These are phyloP conservation scores for Hymenoscyphus repandus DNA, from an alignment of 2,329 filamentous ascomycete species.

Conservation along the genomic window DNA sequence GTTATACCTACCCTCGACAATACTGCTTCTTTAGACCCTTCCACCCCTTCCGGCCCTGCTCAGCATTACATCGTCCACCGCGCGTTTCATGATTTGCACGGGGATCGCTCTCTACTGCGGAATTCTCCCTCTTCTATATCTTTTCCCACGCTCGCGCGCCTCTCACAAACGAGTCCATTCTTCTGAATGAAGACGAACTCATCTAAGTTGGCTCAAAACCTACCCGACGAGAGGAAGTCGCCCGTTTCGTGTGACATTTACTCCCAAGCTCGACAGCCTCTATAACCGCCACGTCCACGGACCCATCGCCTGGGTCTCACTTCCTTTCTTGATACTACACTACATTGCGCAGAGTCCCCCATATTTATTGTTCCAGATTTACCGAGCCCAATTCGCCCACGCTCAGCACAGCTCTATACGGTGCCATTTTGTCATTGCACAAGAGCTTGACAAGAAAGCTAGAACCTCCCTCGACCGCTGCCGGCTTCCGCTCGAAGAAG, in stretches of 20 bases:
- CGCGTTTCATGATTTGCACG: constrained; percentile 14
- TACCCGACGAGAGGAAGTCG: not conserved
- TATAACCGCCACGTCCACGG: constrained; percentile 2
- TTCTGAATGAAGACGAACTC: not conserved
- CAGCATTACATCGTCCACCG: constrained; percentile 11
- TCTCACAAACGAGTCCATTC: constrained; percentile 2
- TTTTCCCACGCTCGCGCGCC: constrained; percentile 11
- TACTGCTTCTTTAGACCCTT: constrained; percentile 7
- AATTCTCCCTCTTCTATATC: constrained; percentile 15
- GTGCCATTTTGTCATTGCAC: constrained; percentile 2
- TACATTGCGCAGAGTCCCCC: not conserved
- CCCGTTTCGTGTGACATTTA: constrained; percentile 10
- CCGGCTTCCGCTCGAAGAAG: constrained; percentile 14
- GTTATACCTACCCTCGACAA: constrained; percentile 8
- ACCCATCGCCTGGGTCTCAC: constrained; percentile 3
- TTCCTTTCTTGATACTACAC: not conserved
- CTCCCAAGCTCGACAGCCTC: not conserved
- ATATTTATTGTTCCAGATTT: constrained; percentile 8
- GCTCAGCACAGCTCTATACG: not conserved
- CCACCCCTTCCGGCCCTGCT: constrained; percentile 8
- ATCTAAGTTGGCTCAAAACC: not conserved
- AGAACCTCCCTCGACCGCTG: constrained; percentile 14
- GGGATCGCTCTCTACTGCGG: constrained; percentile 13
- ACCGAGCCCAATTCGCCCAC: constrained; percentile 3
- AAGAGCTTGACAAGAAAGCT: not conserved